Evolutionary conservation across 345 rosid genomes (phyloP).

Genomic region (Eucalyptus regnans): DNA sequence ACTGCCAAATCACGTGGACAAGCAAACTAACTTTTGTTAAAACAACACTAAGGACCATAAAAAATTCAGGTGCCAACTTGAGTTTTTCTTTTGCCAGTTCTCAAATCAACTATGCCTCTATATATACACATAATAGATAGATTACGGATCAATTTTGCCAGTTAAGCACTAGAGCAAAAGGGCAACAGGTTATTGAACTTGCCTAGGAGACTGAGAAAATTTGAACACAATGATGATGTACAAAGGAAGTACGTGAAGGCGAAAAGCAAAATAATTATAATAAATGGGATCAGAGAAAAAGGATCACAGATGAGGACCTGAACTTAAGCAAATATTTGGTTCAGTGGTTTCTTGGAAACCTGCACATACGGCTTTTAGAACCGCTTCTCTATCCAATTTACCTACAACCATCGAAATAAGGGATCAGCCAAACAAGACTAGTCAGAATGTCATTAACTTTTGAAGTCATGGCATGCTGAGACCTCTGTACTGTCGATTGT

Average conservation of each 20-base stretch:
- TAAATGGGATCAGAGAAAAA: neutral
- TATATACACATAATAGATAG: neutral
- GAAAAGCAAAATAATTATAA: neutral
- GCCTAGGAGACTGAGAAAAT: neutral
- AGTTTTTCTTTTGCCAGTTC: neutral
- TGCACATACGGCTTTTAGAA: conserved; percentile 90
- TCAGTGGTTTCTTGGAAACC: conserved; percentile 97
- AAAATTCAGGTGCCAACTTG: neutral
- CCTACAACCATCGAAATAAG: conserved; percentile 28
- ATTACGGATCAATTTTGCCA: neutral
- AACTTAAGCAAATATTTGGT: conserved; percentile 79
- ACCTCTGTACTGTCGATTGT: conserved; percentile 80
- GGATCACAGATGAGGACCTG: conserved; percentile 28
- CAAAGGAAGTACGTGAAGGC: neutral
- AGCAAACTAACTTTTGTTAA: neutral
- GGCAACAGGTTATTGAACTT: neutral
- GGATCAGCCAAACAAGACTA: neutral
- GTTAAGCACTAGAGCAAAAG: neutral
- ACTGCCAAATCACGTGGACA: neutral
- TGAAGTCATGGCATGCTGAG: neutral
- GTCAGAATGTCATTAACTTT: neutral
- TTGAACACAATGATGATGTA: neutral
- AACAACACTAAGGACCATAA: neutral
- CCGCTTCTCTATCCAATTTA: conserved; percentile 77
- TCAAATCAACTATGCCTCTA: neutral